Base-by-base conservation (phyloP, 2,329 filamentous ascomycete genomes). In the Stylonectria norvegica region DNA sequence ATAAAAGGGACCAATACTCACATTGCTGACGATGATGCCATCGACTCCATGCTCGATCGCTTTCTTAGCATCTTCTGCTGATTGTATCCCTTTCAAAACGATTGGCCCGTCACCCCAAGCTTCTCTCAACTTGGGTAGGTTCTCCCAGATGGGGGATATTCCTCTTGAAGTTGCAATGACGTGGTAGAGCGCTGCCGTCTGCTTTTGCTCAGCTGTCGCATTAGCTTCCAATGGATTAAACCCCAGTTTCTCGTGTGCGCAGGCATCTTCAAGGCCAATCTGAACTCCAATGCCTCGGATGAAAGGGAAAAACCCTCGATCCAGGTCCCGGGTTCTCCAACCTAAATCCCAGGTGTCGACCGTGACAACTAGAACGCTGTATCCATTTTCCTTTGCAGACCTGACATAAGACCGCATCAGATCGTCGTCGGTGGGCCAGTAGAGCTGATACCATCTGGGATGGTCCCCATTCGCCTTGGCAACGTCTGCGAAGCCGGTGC, bases 391-490 rank as follows among this genome's bases (percentile, higher is more conserved):
- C 55, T 78, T 79, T 1, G 83, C 85, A 0, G 12, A 89, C 64
- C 2, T 78, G 84, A 0, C 73, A 65, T 0, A 84, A 88, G 39
- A 88, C 68, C 3, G 81, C 76, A 37, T 88, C 74, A 39, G 78
- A 75, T 15, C 71, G 47, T 0, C 20, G 31, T 17, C 29, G n/a
- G n/a, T 64, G 0, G 85, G 84, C 81, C 83, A 88, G 65, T 89
- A 89, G 0, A 89, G 72, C 57, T 89, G 85, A 58, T 75, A 89
- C 82, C 83, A 89, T 9, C 82, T 68, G 20, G 73, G 68, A 0
- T 78, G 77, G 5, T 74, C 63, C 0, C 74, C 75, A 36, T 73
- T 79, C 0, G 78, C 79, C 6, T 67, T 55, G 0, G 79, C 81
- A 0, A 86, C 75, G 35, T 87, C 76, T 57, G 87, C 83, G 42